Base-by-base conservation (phyloP, 306 rosid species). In the Prunus mira region DNA sequence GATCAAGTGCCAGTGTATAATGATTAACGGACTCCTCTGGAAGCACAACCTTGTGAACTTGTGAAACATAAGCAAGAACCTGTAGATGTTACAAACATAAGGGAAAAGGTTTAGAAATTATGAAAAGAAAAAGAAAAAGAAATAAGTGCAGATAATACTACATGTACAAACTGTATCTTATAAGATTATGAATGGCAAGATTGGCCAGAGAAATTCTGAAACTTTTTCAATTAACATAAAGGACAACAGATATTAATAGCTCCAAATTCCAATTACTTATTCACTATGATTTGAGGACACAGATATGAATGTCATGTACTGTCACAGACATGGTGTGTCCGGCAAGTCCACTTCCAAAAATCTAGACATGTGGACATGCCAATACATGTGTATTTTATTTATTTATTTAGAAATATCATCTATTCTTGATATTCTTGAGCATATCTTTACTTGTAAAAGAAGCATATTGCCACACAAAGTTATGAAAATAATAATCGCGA, bases 41-140 rank as follows among this genome's bases (percentile, higher is more conserved):
- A 72, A 96, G 89, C 73, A 88, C 82, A 76, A 96, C 80, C 76
- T 86, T 86, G 75, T 96, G 92, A 80, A 96, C 99, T 96, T 96
- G 97, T 69, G 99, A 92, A 60, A 96, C 99, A 88, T 89, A 96
- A 58, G 99, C 97, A 79, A 92, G 80, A 80, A 96, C 80, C 99
- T 96, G 88, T 81, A 69, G 65, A 73, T 78, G 70, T 70, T 69
- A 71, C 47, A 67, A 69, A 73, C 55, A 79, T 51, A 27, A 65
- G 45, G 73, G 61, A 34, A 52, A 41, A 67, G 1, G 13, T 30
- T 74, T 49, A 76, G 65, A 57, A 69, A 65, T 60, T 32, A 74
- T 30, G 60, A 30, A 25, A 55, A 71, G 74, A 62, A 54, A 12
- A 47, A 46, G 19, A n/a, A 55, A 9, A 30, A 27, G 15, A 47